Conservation (phyloP, 306 rosid genomes). For the Calophaca sinica region DNA sequence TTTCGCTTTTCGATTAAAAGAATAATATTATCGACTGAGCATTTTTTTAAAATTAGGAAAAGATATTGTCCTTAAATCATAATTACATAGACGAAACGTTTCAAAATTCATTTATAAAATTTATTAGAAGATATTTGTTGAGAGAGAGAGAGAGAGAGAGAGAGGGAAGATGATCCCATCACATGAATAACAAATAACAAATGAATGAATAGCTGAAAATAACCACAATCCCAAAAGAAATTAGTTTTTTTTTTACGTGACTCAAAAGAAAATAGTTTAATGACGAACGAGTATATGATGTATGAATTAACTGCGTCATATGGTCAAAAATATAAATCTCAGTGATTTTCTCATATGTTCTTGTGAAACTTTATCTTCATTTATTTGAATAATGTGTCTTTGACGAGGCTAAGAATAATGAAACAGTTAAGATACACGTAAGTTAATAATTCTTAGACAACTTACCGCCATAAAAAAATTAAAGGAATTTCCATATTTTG, state of each 20-base stretch:
- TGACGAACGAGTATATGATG: background rate
- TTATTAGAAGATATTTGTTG: too few relatives aligned
- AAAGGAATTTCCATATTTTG: too few relatives aligned
- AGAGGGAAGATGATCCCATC: background rate
- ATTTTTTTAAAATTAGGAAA: background rate
- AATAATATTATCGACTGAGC: conserved; percentile 6
- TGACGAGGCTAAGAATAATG: too few relatives aligned
- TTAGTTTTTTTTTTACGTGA: too few relatives aligned
- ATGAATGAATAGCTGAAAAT: background rate
- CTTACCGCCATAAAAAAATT: too few relatives aligned
- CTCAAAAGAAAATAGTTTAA: background rate
- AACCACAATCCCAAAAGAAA: background rate
- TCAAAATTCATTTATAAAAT: background rate
- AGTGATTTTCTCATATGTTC: too few relatives aligned
- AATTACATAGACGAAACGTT: conserved; percentile 5
- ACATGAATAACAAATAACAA: background rate
- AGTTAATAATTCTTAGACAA: too few relatives aligned
- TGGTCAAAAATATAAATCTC: background rate
- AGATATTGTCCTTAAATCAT: conserved; percentile 15
- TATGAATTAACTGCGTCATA: background rate
- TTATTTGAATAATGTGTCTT: too few relatives aligned
- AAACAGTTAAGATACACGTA: too few relatives aligned
- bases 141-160: too few relatives aligned
- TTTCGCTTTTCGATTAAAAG: conserved; percentile 30
- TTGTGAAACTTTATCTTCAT: background rate